Base-by-base conservation (phyloP, 306 rosid species). In the Sindora glabra region DNA sequence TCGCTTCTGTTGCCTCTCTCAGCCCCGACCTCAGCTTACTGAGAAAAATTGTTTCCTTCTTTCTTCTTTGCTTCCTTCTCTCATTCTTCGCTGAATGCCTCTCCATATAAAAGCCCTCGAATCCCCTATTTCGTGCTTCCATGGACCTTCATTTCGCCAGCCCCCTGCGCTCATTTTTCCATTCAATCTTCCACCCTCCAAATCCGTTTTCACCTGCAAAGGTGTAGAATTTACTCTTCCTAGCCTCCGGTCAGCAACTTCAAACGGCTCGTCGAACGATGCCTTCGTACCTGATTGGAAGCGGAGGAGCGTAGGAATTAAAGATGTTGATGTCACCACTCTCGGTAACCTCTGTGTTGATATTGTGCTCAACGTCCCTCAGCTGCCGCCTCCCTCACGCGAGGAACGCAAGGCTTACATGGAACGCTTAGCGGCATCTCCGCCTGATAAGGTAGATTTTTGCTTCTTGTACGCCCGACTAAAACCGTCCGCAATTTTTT, bases 281-380 rank as follows among this genome's bases (percentile, higher is more conserved):
- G 30, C 76, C 33, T 38, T 32, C 15, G 27, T 12, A 16, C 22
- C 3, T 5, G 70, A 47, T 54, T 72, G 70, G 41, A 75, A 73
- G 27, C 57, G 77, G 64, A 57, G 64, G 19, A 57, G 71, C 48
- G 60, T 39, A 4, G 47, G 56, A 25, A 51, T 64, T 12, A 92
- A 89, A 71, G 70, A 78, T 63, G 55, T 78, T 10, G 96, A 92
- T 60, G 89, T 92, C 40, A 81, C 90, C 16, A 92, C 96, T 5
- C 68, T 92, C 3, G 96, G 95, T 19, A 92, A 92, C 47, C 96
- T 92, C 48, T 92, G 99, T 48, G 84, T 92, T 2, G 99, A 92
- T 39, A 80, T 92, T 53, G 99, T 92, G 32, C 95, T 92, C 32
- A 80, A 71, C 49, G 96, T 92, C 33, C 99, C 96, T 0, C 51